These are phyloP conservation scores for Elsinoe fawcettii DNA, from an alignment of 2,329 filamentous ascomycete genomes.

Conservation along the genomic window DNA sequence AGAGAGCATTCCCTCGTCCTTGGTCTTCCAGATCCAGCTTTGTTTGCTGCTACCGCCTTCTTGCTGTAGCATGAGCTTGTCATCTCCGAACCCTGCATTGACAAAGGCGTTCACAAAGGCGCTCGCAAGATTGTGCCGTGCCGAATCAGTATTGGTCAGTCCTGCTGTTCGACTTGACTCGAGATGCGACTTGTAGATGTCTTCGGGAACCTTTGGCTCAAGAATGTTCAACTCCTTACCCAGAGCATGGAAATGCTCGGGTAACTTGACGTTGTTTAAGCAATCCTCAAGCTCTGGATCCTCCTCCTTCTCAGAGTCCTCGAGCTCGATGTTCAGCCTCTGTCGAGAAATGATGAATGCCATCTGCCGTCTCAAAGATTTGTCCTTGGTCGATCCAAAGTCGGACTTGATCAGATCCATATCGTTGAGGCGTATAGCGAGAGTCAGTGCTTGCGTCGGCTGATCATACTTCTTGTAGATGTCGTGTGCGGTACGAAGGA, in stretches of 20 bases:
- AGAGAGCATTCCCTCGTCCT: constrained; percentile 95
- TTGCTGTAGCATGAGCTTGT: constrained; percentile 95
- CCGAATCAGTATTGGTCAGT: constrained; percentile 90
- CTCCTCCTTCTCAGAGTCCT: constrained; percentile 56
- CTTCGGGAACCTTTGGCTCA: constrained; percentile 92
- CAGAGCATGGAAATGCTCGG: constrained; percentile 87
- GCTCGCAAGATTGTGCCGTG: constrained; percentile 88
- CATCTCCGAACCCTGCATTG: constrained; percentile 88
- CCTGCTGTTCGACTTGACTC: constrained; percentile 90
- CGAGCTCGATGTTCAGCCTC: constrained; percentile 70
- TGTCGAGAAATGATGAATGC: constrained; percentile 89
- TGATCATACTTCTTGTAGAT: constrained; percentile 94
- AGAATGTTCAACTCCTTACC: constrained; percentile 95
- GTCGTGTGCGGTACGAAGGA: constrained; percentile 83
- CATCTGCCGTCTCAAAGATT: constrained; percentile 82
- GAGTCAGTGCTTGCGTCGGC: constrained; percentile 82
- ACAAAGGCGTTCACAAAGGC: constrained; percentile 96
- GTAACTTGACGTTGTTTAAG: constrained; percentile 76
- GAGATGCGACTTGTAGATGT: constrained; percentile 98
- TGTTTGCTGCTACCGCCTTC: constrained; percentile 68
- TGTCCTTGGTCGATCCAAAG: constrained; percentile 72
- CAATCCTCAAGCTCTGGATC: constrained; percentile 72
- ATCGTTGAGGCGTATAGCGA: constrained; percentile 91
- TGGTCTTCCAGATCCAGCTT: constrained; percentile 98
- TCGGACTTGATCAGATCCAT: constrained; percentile 67